Evolutionary conservation across 345 rosid genomes (phyloP), one percentile per base, ranked within the genome.

Genomic region (Laguncularia racemosa): DNA sequence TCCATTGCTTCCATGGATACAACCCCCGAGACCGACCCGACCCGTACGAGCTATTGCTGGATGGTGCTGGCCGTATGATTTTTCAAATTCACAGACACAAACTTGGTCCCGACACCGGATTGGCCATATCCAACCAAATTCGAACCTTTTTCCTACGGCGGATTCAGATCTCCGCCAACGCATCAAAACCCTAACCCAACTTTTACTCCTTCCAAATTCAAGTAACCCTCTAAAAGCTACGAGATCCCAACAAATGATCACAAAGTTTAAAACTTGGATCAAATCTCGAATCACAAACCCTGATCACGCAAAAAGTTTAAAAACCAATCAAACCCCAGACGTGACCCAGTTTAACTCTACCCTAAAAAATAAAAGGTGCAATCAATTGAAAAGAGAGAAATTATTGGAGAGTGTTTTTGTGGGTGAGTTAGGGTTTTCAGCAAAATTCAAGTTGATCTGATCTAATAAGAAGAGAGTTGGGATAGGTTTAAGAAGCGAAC

Each of bases 101-200:
- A 93, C 75, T 83, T 92, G 72, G 63, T 77, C 66, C 96, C 95
- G 16, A 58, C 89, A 44, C 91, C 97, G 83, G 89, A 84, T 93
- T 86, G 73, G 95, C 95, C 99, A 89, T 89, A 55, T 78, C 83
- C 75, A 53, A 73, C 71, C 71, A 48, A 52, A 65, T 50, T 47
- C 53, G 48, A 58, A 45, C 60, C 62, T 61, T 56, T 26, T 63
- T 48, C 14, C 66, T 67, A 67, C 62, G 69, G 74, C 70, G 69
- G 75, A 76, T 58, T 73, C 74, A n/a, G 74, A 85, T 74, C 82
- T 76, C 81, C 78, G 67, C 91, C 88, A 72, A 81, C 66, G 76
- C 84, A 87, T 85, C 85, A 81, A 83, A 74, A 53, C 59, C 73
- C 52, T 51, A 70, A 57, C 70, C 73, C 59, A 55, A 60, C 60